These are phyloP conservation scores for Coniferiporia sulphurascens DNA, from an alignment of 1,284 basidiomycete genomes.

Conservation along the genomic window DNA sequence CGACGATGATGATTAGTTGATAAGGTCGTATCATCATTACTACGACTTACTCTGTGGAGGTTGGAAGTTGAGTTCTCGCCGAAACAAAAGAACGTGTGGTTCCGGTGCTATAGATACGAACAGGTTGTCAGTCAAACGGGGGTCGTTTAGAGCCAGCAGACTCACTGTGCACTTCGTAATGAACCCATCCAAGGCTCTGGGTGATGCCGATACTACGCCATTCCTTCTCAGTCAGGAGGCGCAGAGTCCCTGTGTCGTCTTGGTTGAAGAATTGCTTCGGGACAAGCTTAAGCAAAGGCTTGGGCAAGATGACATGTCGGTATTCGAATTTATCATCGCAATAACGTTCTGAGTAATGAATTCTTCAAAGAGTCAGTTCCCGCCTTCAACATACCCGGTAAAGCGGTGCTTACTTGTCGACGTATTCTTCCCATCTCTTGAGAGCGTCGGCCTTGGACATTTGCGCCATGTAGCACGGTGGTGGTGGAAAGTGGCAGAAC, in stretches of 20 bases:
- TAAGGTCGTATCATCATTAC: background rate
- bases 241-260: slow-evolving; percentile 75
- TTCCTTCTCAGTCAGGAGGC: slow-evolving; percentile 81
- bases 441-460: slow-evolving; percentile 14
- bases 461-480: slow-evolving; percentile 2
- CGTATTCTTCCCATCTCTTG: slow-evolving; percentile 30
- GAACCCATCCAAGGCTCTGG: slow-evolving; percentile 95
- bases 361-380: slow-evolving; percentile 38
- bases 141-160: slow-evolving; percentile 12
- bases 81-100: slow-evolving; percentile 80
- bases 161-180: slow-evolving; percentile 94
- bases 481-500: slow-evolving; percentile 4
- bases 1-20: background rate
- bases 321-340: slow-evolving; percentile 83
- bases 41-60: slow-evolving; percentile 18
- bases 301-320: slow-evolving; percentile 89
- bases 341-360: slow-evolving; percentile 82
- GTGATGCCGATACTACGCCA: slow-evolving; percentile 96
- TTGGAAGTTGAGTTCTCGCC: slow-evolving; percentile 62
- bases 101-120: slow-evolving; percentile 61
- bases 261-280: slow-evolving; percentile 79
- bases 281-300: slow-evolving; percentile 81
- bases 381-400: background rate
- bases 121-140: background rate
- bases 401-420: slow-evolving; percentile 50